Percentiles rank a stretch among this genome's conserved stretches.
Evolutionary conservation across 1,284 basidiomycete species (phyloP).

Genomic region (Sanghuangporus weigelae): DNA sequence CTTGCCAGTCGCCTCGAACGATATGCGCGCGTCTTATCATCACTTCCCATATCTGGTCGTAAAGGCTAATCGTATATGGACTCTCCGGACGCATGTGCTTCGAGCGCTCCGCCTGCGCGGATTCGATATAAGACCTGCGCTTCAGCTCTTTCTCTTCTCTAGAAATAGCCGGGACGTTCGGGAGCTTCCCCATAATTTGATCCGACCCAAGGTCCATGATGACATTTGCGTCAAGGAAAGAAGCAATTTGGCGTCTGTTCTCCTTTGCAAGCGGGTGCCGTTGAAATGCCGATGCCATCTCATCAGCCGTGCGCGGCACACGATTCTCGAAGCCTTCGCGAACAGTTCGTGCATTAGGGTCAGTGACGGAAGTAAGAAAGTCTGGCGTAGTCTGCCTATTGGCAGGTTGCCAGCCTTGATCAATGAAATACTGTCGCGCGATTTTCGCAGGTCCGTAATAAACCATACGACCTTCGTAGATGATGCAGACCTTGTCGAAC

Average conservation of each 20-base stretch:
- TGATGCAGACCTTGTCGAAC: constrained; percentile 62
- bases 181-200: neutral
- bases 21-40: constrained; percentile 33
- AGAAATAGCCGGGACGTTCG: neutral
- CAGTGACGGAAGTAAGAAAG: constrained; percentile 42
- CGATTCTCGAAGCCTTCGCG: constrained; percentile 40
- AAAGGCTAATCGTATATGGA: constrained; percentile 23
- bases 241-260: constrained; percentile 33
- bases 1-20: constrained; percentile 33
- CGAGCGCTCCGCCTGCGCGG: constrained; percentile 22
- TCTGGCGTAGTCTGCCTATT: constrained; percentile 43
- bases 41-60: constrained; percentile 29
- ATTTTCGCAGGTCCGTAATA: constrained; percentile 52
- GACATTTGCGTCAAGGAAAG: constrained; percentile 32
- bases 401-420: constrained; percentile 54
- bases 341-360: constrained; percentile 50
- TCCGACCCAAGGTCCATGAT: neutral
- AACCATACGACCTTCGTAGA: constrained; percentile 61
- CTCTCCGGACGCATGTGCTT: constrained; percentile 11
- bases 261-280: constrained; percentile 25
- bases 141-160: constrained; percentile 61
- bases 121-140: constrained; percentile 74
- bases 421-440: constrained; percentile 55
- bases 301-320: constrained; percentile 56
- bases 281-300: constrained; percentile 45